Evolutionary conservation across 2,329 filamentous ascomycete species (phyloP).

Genomic region (Microcera coccophila): DNA sequence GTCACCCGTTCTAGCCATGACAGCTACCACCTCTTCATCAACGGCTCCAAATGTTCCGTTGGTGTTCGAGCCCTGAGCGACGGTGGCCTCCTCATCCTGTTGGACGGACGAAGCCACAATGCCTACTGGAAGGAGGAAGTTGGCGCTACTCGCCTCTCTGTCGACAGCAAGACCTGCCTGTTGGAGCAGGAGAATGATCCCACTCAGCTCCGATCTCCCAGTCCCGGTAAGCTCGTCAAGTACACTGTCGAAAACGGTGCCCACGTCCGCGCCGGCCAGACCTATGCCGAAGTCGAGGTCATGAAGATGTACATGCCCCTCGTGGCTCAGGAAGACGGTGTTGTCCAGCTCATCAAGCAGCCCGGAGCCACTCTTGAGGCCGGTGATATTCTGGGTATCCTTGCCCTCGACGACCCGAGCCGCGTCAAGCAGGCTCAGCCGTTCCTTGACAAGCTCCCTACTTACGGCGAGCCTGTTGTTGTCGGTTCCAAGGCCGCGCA

Average conservation of each 20-base stretch:
- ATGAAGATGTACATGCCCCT: slow-evolving; percentile 99
- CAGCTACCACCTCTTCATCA: slow-evolving; percentile 98
- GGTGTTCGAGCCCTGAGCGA: slow-evolving; percentile 91
- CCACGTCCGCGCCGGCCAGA: slow-evolving; percentile 86
- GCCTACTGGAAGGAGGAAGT: slow-evolving; percentile 99
- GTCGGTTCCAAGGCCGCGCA: slow-evolving; percentile 90
- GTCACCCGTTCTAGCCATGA: slow-evolving; percentile 87
- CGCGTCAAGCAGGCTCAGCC: slow-evolving; percentile 95
- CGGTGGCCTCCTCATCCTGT: slow-evolving; percentile 84
- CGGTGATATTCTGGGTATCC: slow-evolving; percentile 96
- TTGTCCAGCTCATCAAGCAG: slow-evolving; percentile 98
- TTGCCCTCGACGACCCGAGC: slow-evolving; percentile 89
- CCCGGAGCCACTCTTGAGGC: slow-evolving; percentile 96
- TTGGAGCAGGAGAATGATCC: slow-evolving; percentile 99
- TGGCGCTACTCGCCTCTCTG: slow-evolving; percentile 88
- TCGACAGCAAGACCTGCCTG: slow-evolving; percentile 96
- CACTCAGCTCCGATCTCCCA: slow-evolving; percentile 90
- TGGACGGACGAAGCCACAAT: slow-evolving; percentile 92
- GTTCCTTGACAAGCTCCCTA: slow-evolving; percentile 85
- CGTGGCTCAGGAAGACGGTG: slow-evolving; percentile 87
- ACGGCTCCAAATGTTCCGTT: slow-evolving; percentile 92
- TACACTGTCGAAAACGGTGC: slow-evolving; percentile 94
- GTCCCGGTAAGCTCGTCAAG: slow-evolving; percentile 96
- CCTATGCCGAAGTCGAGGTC: slow-evolving; percentile 96
- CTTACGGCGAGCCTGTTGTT: slow-evolving; percentile 79